phyloP scores from a whole-genome alignment of 2,329 filamentous ascomycete genomes.

The Alternaria longipes region DNA sequence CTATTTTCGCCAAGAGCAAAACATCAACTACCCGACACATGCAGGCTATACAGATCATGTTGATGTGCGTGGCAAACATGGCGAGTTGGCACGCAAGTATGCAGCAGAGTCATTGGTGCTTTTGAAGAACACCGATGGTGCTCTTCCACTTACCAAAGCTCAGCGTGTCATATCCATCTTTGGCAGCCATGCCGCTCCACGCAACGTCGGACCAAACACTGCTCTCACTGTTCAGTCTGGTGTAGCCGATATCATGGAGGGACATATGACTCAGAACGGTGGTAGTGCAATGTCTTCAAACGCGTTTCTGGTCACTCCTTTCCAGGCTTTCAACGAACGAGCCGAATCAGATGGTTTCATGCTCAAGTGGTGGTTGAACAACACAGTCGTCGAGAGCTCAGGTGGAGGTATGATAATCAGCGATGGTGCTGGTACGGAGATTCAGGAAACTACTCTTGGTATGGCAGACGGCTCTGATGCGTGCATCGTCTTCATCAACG shows the following conservation, averaged over 20 bases:
- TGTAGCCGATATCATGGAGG: constrained; percentile 20
- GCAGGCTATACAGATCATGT: too few species aligned
- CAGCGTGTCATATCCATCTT: constrained; percentile 2
- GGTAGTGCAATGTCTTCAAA: constrained; percentile 7
- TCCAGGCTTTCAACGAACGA: background rate
- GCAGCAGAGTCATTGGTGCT: constrained; percentile 34
- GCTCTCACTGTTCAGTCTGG: constrained; percentile 16
- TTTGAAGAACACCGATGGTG: constrained; percentile 62
- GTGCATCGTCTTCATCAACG: background rate
- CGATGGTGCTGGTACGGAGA: constrained; percentile 17
- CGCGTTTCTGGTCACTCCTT: background rate
- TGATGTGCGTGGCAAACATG: constrained; percentile 13
- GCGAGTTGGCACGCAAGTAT: constrained; percentile 17
- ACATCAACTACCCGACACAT: too few species aligned
- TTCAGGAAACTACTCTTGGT: constrained; percentile 17
- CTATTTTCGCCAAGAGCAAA: background rate
- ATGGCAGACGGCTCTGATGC: constrained; percentile 3
- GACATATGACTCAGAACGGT: constrained; percentile 20
- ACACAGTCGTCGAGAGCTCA: constrained; percentile 13
- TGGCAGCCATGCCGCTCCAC: constrained; percentile 10
- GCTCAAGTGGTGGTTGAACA: constrained; percentile 25
- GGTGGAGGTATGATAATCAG: constrained; percentile 15
- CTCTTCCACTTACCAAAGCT: constrained; percentile 58
- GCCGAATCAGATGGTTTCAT: constrained; percentile 18
- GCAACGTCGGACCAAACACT: constrained; percentile 9